Percentiles rank a stretch among this genome's conserved stretches.
phyloP scores from a whole-genome alignment of 2,329 filamentous ascomycete genomes.

The Arthrobotrys musiformis region DNA sequence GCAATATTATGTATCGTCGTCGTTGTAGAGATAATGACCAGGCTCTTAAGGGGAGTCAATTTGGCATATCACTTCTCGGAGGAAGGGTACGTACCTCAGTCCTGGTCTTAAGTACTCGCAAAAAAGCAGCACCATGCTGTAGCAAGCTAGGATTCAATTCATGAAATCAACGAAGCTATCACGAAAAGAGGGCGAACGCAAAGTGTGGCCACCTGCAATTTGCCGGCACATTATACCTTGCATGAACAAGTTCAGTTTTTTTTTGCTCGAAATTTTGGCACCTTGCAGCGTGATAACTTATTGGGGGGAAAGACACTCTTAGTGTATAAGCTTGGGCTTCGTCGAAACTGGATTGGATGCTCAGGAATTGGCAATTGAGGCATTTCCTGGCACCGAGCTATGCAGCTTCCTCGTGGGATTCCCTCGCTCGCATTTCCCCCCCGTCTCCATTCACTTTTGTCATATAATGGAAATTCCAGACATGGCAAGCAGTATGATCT shows the following conservation, averaged over 20 bases:
- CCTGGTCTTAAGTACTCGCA: conserved; percentile 9
- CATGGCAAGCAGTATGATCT: not conserved
- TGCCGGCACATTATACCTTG: conserved; percentile 33
- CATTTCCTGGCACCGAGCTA: conserved; percentile 19
- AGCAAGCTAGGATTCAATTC: not conserved
- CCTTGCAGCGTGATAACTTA: conserved; percentile 6
- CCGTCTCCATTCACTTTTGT: not conserved
- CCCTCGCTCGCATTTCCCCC: not conserved
- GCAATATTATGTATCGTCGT: not conserved
- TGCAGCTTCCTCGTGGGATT: conserved; percentile 17
- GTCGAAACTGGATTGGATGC: not conserved
- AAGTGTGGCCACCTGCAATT: conserved; percentile 51
- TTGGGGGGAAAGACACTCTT: not conserved
- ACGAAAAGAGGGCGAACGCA: conserved; percentile 17
- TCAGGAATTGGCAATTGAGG: conserved; percentile 26
- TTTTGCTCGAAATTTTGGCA: not conserved
- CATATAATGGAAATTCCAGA: not conserved
- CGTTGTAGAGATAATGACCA: not conserved
- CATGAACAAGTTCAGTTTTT: not conserved
- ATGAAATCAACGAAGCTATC: conserved; percentile 12
- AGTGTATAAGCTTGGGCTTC: not conserved
- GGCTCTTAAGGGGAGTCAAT: not conserved
- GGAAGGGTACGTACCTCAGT: not conserved
- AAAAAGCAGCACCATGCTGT: not conserved
- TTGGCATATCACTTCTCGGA: not conserved